Conservation (phyloP, 768 basidiomycete species). For the Candolleomyces efflorescens region DNA sequence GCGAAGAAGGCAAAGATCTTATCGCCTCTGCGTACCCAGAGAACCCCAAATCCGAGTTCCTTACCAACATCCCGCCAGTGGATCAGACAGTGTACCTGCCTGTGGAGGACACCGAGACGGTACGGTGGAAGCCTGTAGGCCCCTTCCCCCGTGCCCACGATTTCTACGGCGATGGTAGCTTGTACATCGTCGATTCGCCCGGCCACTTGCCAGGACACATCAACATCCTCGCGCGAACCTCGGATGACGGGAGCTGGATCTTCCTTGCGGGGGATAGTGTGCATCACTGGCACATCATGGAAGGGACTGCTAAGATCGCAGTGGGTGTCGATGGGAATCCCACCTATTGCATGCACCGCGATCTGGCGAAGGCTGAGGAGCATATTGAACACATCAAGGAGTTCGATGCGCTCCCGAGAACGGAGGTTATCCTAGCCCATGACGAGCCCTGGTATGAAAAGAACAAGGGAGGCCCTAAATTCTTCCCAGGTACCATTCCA, state of each 20-base stretch:
- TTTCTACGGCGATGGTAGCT: slow-evolving; percentile 53
- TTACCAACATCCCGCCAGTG: slow-evolving; percentile 31
- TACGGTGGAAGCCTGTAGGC: slow-evolving; percentile 38
- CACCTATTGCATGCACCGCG: slow-evolving; percentile 36
- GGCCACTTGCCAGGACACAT: slow-evolving; percentile 56
- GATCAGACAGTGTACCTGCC: slow-evolving; percentile 35
- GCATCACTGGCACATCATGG: slow-evolving; percentile 50
- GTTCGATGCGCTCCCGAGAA: slow-evolving; percentile 32
- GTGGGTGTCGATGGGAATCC: slow-evolving; percentile 22
- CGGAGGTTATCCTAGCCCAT: slow-evolving; percentile 49
- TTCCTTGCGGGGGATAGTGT: slow-evolving; percentile 54
- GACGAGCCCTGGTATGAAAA: slow-evolving; percentile 48
- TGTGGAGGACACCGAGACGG: slow-evolving; percentile 7
- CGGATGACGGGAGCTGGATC: slow-evolving; percentile 49
- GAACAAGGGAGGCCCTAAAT: slow-evolving; percentile 38
- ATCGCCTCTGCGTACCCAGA: slow-evolving; percentile 39
- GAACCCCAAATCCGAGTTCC: slow-evolving; percentile 29
- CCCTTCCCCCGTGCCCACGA: slow-evolving; percentile 50
- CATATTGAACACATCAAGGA: slow-evolving; percentile 37
- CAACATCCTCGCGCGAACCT: slow-evolving; percentile 51
- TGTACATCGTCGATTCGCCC: slow-evolving; percentile 54
- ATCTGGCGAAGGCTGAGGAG: slow-evolving; percentile 38
- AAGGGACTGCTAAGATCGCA: slow-evolving; percentile 38
- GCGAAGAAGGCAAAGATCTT: slow-evolving; percentile 30
- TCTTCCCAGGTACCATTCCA: slow-evolving; percentile 37